A percentile compares a stretch with the other conserved stretches of the same genome.
These are phyloP conservation scores for Ganoderma lingzhi DNA, from an alignment of 1,284 basidiomycete species.

Conservation along the genomic window DNA sequence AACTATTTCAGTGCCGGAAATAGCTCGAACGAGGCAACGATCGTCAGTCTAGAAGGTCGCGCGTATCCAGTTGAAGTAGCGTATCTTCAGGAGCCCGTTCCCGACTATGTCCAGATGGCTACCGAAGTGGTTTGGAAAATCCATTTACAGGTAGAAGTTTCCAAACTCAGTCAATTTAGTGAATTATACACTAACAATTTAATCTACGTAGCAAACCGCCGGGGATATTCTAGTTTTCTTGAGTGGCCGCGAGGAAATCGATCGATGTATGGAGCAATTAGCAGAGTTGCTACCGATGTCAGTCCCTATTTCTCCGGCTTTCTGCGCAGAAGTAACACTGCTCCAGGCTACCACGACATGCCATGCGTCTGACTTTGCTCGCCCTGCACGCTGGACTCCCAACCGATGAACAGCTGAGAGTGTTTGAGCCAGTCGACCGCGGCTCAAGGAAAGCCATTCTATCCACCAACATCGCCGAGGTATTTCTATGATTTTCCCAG, in stretches of 20 bases:
- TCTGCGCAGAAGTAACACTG: slow-evolving; percentile 10
- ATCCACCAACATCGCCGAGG: slow-evolving; percentile 97
- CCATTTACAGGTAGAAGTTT: slow-evolving; percentile 72
- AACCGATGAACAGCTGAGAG: slow-evolving; percentile 84
- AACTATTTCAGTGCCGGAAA: slow-evolving; percentile 83
- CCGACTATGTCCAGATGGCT: slow-evolving; percentile 88
- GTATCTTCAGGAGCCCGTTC: slow-evolving; percentile 74
- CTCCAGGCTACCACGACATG: slow-evolving; percentile 70
- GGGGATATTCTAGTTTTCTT: slow-evolving; percentile 96
- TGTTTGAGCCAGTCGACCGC: slow-evolving; percentile 81
- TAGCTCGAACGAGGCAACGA: slow-evolving; percentile 64
- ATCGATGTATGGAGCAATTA: slow-evolving; percentile 84
- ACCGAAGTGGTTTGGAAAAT: slow-evolving; percentile 89
- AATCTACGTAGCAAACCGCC: slow-evolving; percentile 60
- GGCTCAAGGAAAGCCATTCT: slow-evolving; percentile 91
- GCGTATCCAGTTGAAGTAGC: slow-evolving; percentile 92
- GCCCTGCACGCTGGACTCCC: slow-evolving; percentile 91
- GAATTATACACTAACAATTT: slow-evolving; percentile 10
- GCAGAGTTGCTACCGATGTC: slow-evolving; percentile 82
- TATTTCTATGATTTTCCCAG: slow-evolving; percentile 38
- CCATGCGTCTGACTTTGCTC: slow-evolving; percentile 69
- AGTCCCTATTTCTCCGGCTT: slow-evolving; percentile 39
- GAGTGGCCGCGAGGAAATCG: slow-evolving; percentile 98
- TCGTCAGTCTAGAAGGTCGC: slow-evolving; percentile 92
- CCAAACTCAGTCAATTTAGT: neutral